These are phyloP conservation scores for Sphagnum tenellum DNA, from an alignment of 225 moss, liverwort and hornwort species.

Conservation along the genomic window DNA sequence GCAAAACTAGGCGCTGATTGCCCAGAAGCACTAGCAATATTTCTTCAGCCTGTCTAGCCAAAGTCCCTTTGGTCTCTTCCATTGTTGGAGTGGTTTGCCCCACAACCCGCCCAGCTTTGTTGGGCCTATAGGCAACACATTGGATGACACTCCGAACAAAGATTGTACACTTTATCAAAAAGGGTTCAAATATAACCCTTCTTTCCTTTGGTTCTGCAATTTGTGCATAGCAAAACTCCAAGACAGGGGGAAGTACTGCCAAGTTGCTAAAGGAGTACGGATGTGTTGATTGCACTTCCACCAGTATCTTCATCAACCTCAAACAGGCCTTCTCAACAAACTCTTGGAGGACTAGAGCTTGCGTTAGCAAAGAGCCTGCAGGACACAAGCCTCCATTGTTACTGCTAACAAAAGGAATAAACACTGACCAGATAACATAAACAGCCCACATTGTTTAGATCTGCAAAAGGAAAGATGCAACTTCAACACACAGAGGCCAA, in stretches of 20 bases:
- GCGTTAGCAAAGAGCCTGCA: constrained; percentile 59
- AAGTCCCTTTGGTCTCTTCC: constrained; percentile 84
- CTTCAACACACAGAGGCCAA: no score
- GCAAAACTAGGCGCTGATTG: constrained; percentile 71
- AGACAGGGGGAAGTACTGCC: constrained; percentile 67
- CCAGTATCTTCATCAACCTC: constrained; percentile 95
- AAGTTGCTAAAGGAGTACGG: constrained; percentile 98
- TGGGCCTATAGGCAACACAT: constrained; percentile 82
- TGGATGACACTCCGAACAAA: constrained; percentile 86
- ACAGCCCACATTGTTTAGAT: no score
- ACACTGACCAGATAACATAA: no score
- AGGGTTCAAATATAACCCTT: constrained; percentile 60
- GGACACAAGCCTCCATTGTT: background rate
- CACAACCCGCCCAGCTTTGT: constrained; percentile 81
- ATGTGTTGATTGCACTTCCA: constrained; percentile 91
- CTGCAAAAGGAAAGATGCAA: no score
- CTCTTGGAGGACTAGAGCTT: constrained; percentile 47
- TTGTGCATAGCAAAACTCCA: constrained; percentile 92
- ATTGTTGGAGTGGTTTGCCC: constrained; percentile 66
- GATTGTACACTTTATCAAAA: constrained; percentile 86
- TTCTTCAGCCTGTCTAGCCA: constrained; percentile 91
- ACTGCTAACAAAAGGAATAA: no score
- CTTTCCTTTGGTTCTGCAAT: constrained; percentile 65
- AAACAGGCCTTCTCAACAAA: constrained; percentile 94
- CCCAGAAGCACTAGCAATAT: constrained; percentile 69